Base-by-base conservation (phyloP, 2,329 filamentous ascomycete genomes). In the Emergomyces orientalis region DNA sequence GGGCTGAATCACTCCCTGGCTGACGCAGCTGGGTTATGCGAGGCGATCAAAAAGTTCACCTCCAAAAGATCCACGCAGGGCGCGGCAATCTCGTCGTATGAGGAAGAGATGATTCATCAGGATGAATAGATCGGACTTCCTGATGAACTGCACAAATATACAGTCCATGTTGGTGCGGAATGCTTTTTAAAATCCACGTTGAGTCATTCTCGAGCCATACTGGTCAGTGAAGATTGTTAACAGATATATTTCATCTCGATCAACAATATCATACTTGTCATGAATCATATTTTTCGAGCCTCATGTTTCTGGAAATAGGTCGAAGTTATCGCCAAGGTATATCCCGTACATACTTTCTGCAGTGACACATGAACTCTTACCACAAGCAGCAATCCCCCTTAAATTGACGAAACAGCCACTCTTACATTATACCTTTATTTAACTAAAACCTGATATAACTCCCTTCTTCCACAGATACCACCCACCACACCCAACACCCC, bases 41-140 rank as follows among this genome's bases (percentile, higher is more conserved):
- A 67, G 39, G 64, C 65, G 0, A 63, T 71, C 19, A 19, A 62
- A 22, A 55, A 52, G 2, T 65, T 69, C 32, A 59, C 62, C 5
- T 59, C 51, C 11, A 65, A 65, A 4, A 11, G 43, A n/a, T 60
- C 49, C 11, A 55, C 64, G 6, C 67, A 65, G 30, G 60, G 57
- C 1, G 63, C 65, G 6, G 71, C 71, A 0, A 65, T 73, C 14
- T 30, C 25, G 0, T 63, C 60, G 13, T 74, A 74, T 58, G 72
- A 78, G 59, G 66, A 70, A 34, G 75, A 78, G 63, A 71, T 77
- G 66, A 68, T 79, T 22, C 66, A 71, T n/a, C 72, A 79, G 47
- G 76, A 37, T 55, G 17, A 9, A 37, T n/a, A 5, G 7, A 37
- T 22, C 7, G 17, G 17, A 13, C 30, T 34, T 34, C 9, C 27